Conservation (phyloP, 768 basidiomycete species). For the Tylopilus balloui region DNA sequence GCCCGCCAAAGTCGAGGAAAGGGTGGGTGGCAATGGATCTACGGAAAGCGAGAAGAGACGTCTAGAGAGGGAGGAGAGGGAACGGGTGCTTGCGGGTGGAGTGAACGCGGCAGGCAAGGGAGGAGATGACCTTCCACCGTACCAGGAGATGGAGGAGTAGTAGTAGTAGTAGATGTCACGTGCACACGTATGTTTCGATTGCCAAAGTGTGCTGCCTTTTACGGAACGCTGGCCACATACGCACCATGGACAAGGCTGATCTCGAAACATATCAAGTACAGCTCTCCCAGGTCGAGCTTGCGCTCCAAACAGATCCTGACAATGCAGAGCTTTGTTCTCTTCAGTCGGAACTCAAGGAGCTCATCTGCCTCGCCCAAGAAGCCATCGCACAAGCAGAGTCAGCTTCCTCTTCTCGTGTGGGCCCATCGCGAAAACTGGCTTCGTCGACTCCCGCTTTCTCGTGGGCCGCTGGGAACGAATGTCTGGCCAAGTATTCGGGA, state of each 20-base stretch:
- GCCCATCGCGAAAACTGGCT: constrained; percentile 51
- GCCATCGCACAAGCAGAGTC: constrained; percentile 66
- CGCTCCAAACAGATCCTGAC: constrained; percentile 68
- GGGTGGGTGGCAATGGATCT: constrained; percentile 38
- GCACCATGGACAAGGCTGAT: constrained; percentile 57
- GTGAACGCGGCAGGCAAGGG: constrained; percentile 28
- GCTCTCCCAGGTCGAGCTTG: constrained; percentile 81
- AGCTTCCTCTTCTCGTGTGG: constrained; percentile 56
- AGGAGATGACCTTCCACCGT: constrained; percentile 41
- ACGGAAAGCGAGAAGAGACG: constrained; percentile 65
- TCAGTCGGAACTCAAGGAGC: constrained; percentile 73
- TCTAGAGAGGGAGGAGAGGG: constrained; percentile 63
- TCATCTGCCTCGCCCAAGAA: constrained; percentile 74
- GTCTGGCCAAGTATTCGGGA: constrained; percentile 78
- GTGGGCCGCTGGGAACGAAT: constrained; percentile 84
- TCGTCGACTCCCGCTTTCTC: constrained; percentile 46
- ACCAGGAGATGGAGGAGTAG: constrained; percentile 35
- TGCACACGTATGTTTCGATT: neutral
- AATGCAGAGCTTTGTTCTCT: constrained; percentile 72
- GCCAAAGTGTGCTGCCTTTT: constrained; percentile 13
- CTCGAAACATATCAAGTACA: constrained; percentile 89
- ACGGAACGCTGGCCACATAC: constrained; percentile 13
- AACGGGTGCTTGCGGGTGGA: constrained; percentile 39
- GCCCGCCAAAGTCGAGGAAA: constrained; percentile 49
- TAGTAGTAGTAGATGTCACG: neutral